phyloP scores from a whole-genome alignment of 441 rosid genomes.

The Syzygium syzygioides region DNA sequence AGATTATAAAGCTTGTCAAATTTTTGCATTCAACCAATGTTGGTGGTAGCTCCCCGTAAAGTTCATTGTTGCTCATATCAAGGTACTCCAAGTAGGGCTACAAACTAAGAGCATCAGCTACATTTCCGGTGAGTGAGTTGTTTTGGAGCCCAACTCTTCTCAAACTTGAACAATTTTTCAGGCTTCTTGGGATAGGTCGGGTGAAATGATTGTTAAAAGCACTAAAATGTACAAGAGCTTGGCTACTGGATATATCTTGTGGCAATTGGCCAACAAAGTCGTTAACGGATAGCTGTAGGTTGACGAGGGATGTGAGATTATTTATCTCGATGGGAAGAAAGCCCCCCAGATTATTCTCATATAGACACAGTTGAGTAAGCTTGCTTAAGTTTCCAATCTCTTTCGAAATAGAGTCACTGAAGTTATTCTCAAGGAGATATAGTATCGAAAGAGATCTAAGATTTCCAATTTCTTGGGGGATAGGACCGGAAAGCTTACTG shows the following conservation, averaged over 20 bases:
- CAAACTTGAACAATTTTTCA: neutral
- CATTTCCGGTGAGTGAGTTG: neutral
- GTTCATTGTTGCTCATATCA: neutral
- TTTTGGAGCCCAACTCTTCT: neutral
- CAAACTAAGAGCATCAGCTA: neutral
- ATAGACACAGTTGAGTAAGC: accelerated
- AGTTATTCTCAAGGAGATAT: too few relatives aligned
- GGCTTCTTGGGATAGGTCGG: neutral
- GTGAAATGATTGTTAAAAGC: accelerated
- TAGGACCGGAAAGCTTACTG: too few relatives aligned
- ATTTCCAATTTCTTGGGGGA: too few relatives aligned
- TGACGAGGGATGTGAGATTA: neutral
- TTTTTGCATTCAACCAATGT: neutral
- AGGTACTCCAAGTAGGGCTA: neutral
- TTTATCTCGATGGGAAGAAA: neutral
- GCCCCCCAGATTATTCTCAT: neutral
- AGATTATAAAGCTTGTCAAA: neutral
- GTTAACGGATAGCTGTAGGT: accelerated
- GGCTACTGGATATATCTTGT: neutral
- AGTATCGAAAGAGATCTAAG: neutral
- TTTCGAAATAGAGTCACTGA: too few relatives aligned
- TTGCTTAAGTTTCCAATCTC: too few relatives aligned
- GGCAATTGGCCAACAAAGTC: neutral
- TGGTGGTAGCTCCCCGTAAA: neutral
- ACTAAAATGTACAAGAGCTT: neutral